Evolutionary conservation across 2,329 filamentous ascomycete species (phyloP).

Genomic region (Trichoderma sp.): DNA sequence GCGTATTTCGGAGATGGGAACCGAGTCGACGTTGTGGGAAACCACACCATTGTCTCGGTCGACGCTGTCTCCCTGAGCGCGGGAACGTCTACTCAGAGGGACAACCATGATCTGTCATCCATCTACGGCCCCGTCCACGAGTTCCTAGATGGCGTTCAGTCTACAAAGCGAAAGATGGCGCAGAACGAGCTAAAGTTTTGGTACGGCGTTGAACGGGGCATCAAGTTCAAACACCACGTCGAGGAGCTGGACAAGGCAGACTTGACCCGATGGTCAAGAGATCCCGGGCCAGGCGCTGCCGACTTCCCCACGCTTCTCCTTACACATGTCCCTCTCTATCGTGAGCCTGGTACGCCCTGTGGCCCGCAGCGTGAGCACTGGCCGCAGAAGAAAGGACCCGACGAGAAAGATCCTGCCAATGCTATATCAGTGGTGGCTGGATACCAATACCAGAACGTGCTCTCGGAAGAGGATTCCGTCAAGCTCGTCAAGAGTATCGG

Average conservation of each 20-base stretch:
- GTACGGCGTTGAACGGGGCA: conserved; percentile 58
- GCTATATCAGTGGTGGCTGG: conserved; percentile 75
- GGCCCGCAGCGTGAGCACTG: conserved; percentile 83
- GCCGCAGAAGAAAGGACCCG: conserved; percentile 66
- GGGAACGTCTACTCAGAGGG: conserved; percentile 52
- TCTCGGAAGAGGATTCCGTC: conserved; percentile 73
- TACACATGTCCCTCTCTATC: conserved; percentile 87
- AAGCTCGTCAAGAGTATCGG: conserved; percentile 76
- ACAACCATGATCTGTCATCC: conserved; percentile 52
- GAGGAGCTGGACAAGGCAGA: conserved; percentile 57
- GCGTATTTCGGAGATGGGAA: conserved; percentile 92
- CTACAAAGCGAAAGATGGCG: conserved; percentile 66
- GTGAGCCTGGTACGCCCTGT: conserved; percentile 79
- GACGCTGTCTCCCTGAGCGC: conserved; percentile 89
- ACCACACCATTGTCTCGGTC: conserved; percentile 92
- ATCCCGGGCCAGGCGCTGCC: conserved; percentile 46
- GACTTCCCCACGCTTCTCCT: conserved; percentile 87
- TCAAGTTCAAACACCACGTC: conserved; percentile 59
- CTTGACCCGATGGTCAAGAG: conserved; percentile 32
- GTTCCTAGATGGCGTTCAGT: conserved; percentile 70
- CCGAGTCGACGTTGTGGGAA: conserved; percentile 85
- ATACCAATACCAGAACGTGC: conserved; percentile 96
- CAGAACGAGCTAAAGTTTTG: conserved; percentile 67
- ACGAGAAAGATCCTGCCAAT: conserved; percentile 70
- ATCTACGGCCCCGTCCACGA: conserved; percentile 77